Evolutionary conservation across 768 basidiomycete species (phyloP).

Genomic region (Lentinus brumalis): DNA sequence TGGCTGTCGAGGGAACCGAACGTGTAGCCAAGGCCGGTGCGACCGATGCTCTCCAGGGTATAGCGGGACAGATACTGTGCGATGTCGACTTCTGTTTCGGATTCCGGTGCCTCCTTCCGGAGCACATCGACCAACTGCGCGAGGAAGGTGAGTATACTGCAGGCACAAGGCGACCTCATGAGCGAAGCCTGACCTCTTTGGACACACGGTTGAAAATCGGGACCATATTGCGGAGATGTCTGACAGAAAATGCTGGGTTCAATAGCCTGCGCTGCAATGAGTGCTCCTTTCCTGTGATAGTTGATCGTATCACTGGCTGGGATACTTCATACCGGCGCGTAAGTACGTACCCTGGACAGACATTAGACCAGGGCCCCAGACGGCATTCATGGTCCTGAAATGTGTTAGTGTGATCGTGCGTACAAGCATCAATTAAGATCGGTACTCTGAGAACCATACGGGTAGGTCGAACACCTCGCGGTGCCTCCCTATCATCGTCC

Average conservation of each 20-base stretch:
- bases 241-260: constrained; percentile 6
- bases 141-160: background rate
- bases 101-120: background rate
- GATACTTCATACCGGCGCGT: background rate
- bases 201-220: constrained; percentile 1
- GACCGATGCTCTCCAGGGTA: constrained; percentile 12
- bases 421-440: background rate
- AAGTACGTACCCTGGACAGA: background rate
- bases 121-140: background rate
- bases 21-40: constrained; percentile 4
- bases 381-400: constrained; percentile 2
- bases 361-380: constrained; percentile 4
- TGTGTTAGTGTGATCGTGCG: background rate
- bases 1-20: constrained; percentile 12
- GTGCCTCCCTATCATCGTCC: constrained; percentile 1
- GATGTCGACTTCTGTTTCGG: constrained; percentile 8
- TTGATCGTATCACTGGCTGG: background rate
- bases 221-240: constrained; percentile 4
- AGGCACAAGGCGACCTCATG: too few species aligned
- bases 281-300: constrained; percentile 1
- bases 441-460: background rate
- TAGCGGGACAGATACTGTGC: constrained; percentile 6
- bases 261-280: constrained; percentile 4
- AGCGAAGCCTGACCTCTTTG: background rate
- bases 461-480: constrained; percentile 2